A percentile compares a stretch with the other conserved stretches of the same genome.
Conservation (phyloP, 177 flowering plant genomes). For the Vitis hybrid region DNA sequence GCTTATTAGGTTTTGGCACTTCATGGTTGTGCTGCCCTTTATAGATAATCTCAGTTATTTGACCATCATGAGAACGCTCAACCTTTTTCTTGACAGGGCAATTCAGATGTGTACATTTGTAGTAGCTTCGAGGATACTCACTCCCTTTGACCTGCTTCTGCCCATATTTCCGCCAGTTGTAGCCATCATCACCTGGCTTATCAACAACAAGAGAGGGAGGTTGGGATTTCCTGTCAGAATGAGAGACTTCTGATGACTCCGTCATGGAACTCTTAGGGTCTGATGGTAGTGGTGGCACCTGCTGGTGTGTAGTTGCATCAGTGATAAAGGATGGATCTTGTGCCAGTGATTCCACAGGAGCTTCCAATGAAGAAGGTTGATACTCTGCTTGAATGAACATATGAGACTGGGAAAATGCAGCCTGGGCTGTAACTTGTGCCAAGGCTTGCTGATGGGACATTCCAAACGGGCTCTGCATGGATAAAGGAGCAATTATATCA, state of each 20-base stretch:
- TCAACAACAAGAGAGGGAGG: constrained; percentile 38
- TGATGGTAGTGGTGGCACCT: constrained; percentile 33
- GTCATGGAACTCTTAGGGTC: constrained; percentile 27
- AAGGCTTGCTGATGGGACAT: constrained; percentile 93
- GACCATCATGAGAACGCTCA: constrained; percentile 83
- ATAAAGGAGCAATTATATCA: constrained; percentile 9
- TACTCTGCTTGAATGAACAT: constrained; percentile 42
- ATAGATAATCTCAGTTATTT: constrained; percentile 82
- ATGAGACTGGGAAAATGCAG: constrained; percentile 65
- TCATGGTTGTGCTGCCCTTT: constrained; percentile 91
- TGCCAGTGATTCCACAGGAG: constrained; percentile 30
- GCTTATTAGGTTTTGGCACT: constrained; percentile 52
- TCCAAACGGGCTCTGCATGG: constrained; percentile 70
- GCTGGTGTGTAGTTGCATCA: constrained; percentile 34
- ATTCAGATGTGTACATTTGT: constrained; percentile 75
- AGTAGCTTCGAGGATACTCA: constrained; percentile 91
- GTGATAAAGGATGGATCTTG: constrained; percentile 24
- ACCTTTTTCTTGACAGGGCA: constrained; percentile 96
- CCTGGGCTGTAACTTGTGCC: constrained; percentile 96
- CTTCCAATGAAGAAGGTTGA: constrained; percentile 31
- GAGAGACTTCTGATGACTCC: constrained; percentile 46
- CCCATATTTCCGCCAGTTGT: constrained; percentile 96
- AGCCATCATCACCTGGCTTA: constrained; percentile 83
- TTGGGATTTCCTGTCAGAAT: constrained; percentile 51
- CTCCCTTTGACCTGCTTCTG: constrained; percentile 96